Evolutionary conservation across 179 eudicot species (phyloP), one percentile per base, ranked within the genome.

Genomic region (Amaranthus tricolor): DNA sequence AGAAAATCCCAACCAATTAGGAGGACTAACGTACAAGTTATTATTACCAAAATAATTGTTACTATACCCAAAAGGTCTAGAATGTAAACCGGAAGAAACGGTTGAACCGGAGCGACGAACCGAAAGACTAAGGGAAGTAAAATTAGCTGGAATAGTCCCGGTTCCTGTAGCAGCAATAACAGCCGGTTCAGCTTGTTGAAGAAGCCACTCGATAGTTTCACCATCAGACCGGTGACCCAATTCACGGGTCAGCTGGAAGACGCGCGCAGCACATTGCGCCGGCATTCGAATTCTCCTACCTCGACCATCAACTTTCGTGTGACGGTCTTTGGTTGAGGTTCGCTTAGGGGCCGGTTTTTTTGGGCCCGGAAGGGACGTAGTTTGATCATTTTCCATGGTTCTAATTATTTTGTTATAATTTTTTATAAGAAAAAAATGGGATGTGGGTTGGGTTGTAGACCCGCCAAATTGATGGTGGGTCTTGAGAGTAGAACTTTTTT

Each of bases 131-230:
- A 86, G 76, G 4, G 89, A 78, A 1, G 84, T 75, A 69, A 83
- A 81, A 74, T 84, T 84, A 16, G 90, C 90, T 6, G 90, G 90
- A 44, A 87, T 84, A 2, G 90, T 87, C 3, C 90, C 90, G 76
- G 90, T 87, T 7, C 90, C 90, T 0, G 90, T 87, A 76, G 88
- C 90, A 66, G 90, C 90, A 58, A 87, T 85, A 6, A 87, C 88
- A 7, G 90, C 62, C 5, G 90, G 90, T 79, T 87, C 90, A 21
- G 88, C 87, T 77, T 86, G 89, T 64, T 84, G 89, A 2, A 86
- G 86, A 53, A 86, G 84, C 89, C 89, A 84, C 82, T 86, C 87
- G 68, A 86, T 86, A 20, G 90, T 87, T 48, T 86, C 89, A 11
- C 89, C 89, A 40, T 86, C 89, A 2, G 88, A 82, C 60, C 84